Evolutionary conservation across 148 eudicot species (phyloP), one percentile per base, ranked within the genome.

Genomic region (Linanthus parryae): DNA sequence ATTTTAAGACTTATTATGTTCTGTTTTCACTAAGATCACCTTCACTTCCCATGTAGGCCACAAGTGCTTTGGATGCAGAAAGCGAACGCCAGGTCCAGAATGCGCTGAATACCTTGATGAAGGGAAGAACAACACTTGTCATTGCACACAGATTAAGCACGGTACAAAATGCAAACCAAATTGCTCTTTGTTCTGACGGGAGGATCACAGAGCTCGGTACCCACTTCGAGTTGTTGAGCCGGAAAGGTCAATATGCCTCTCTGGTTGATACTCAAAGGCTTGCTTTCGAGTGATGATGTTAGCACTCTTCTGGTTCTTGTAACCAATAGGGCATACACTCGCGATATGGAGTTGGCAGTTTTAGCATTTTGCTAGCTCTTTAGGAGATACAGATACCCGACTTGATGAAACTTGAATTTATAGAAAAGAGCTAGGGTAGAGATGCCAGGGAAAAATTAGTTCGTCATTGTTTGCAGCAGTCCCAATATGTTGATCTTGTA

Each of bases 91-190:
- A 87, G 65, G 94, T 92, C 55, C 96, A 92, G 72, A 76, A 82
- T 45, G 98, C 98, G 46, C 63, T 92, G 54, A 68, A 92, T 57
- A 87, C 62, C 54, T 81, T 92, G 35, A 87, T 92, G 98, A 92
- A 68, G 65, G 98, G 94, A 48, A 77, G 96, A 66, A 92, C 98
- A 40, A 87, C 98, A 43, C 71, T 92, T 76, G 98, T 92, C 14
- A 92, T 92, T 69, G 98, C 98, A 63, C 98, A 92, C 66, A 75
- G 96, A 45, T 56, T 92, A 69, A 92, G 96, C 79, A 92, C 98
- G n/a, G 98, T 92, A 29, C 98, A 92, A 54, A 86, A 81, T 67
- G 98, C 98, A 62, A 72, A 92, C 68, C 96, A 87, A 69, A 92
- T 92, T 57, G 98, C 96, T 41, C 70, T 92, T 36, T 83, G 89